Evolutionary conservation across 2,329 filamentous ascomycete species (phyloP).

Genomic region (Cryphonectria carpinicola): DNA sequence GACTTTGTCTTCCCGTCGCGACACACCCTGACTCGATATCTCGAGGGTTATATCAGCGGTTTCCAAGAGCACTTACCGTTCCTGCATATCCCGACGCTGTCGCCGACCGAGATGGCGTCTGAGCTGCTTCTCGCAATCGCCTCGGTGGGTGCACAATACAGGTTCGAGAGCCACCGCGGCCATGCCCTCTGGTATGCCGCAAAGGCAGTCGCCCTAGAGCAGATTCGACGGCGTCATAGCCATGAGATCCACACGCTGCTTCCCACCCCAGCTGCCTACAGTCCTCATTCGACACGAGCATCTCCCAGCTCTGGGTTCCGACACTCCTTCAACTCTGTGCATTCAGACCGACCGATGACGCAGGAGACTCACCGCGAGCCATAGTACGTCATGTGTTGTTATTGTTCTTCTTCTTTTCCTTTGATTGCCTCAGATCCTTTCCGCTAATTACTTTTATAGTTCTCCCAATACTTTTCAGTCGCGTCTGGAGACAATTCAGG

Average conservation of each 20-base stretch:
- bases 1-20: conserved; percentile 72
- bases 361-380: conserved; percentile 63
- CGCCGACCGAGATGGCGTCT: conserved; percentile 65
- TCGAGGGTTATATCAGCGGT: conserved; percentile 71
- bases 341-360: conserved; percentile 59
- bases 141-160: conserved; percentile 69
- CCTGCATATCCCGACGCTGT: conserved; percentile 69
- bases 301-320: conserved; percentile 61
- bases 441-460: conserved; percentile 38
- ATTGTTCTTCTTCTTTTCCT: background rate
- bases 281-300: conserved; percentile 62
- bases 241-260: conserved; percentile 60
- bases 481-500: conserved; percentile 67
- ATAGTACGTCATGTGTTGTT: conserved; percentile 51
- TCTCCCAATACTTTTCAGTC: conserved; percentile 63
- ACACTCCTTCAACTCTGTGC: conserved; percentile 62
- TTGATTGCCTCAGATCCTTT: background rate
- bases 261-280: conserved; percentile 61
- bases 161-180: conserved; percentile 62
- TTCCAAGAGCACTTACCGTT: conserved; percentile 66
- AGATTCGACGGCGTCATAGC: conserved; percentile 61
- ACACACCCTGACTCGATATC: conserved; percentile 68
- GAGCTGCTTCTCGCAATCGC: conserved; percentile 70
- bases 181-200: conserved; percentile 66
- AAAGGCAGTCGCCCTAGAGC: conserved; percentile 60